These are phyloP conservation scores for Colletotrichum phormii DNA, from an alignment of 2,329 filamentous ascomycete genomes.

Conservation along the genomic window DNA sequence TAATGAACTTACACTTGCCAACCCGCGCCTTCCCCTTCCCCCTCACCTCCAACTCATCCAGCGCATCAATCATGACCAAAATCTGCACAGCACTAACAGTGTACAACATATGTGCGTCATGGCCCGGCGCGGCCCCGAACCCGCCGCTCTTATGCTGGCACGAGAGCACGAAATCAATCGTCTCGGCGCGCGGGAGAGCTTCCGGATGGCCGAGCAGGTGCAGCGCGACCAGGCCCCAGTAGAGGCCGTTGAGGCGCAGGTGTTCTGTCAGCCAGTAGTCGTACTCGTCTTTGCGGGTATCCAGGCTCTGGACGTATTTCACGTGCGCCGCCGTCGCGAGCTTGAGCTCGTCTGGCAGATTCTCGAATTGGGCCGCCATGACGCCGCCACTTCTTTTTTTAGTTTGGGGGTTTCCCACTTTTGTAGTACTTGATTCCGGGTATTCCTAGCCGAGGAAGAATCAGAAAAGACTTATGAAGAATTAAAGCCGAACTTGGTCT, in stretches of 20 bases:
- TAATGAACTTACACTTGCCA: conserved; percentile 76
- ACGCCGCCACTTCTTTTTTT: background rate
- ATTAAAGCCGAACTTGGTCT: background rate
- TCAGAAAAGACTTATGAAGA: background rate
- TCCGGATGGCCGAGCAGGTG: conserved; percentile 86
- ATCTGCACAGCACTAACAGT: conserved; percentile 97
- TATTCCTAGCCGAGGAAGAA: no score
- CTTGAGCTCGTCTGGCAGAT: conserved; percentile 54
- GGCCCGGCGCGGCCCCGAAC: conserved; percentile 92
- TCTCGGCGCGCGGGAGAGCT: conserved; percentile 81
- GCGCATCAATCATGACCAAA: conserved; percentile 84
- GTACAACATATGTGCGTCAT: conserved; percentile 96
- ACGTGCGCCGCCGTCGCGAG: conserved; percentile 76
- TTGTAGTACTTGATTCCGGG: no score
- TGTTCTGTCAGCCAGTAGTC: conserved; percentile 99
- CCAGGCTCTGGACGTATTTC: conserved; percentile 91
- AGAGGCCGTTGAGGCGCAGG: conserved; percentile 92
- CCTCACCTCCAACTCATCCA: conserved; percentile 82
- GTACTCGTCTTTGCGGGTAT: conserved; percentile 91
- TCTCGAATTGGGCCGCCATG: conserved; percentile 50
- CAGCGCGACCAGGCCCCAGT: conserved; percentile 93
- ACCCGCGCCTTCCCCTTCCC: conserved; percentile 79
- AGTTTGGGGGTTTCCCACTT: no score
- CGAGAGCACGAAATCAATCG: conserved; percentile 94
- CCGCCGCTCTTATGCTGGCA: conserved; percentile 91